Percentiles rank a stretch among this genome's conserved stretches.
Evolutionary conservation across 306 rosid species (phyloP).

Genomic region (Sicyos edulis): DNA sequence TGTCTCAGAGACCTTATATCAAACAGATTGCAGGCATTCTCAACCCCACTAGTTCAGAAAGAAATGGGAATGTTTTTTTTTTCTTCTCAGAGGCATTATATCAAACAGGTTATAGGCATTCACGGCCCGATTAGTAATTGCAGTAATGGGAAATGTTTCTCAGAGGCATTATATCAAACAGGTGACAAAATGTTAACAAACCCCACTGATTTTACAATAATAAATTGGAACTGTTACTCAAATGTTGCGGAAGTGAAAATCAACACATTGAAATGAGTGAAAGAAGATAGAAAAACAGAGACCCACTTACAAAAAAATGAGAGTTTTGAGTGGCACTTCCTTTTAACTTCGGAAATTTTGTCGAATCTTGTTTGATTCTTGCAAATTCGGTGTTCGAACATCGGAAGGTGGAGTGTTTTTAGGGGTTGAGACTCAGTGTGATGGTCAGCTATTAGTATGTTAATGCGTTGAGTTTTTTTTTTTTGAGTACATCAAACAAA

Average conservation of each 20-base stretch:
- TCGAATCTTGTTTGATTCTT: neutral
- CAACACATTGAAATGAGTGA: neutral
- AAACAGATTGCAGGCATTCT: neutral
- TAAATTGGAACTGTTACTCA: neutral
- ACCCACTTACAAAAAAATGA: conserved; percentile 19
- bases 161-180: neutral
- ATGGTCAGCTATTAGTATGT: no score
- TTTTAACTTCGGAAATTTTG: neutral
- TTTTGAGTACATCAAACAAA: no score
- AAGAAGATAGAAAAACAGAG: neutral
- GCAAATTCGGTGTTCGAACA: no score
- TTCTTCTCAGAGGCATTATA: neutral
- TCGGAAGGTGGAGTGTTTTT: no score
- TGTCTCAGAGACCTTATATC: neutral
- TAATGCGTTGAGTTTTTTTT: no score
- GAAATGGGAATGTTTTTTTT: no score
- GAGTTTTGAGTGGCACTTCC: neutral
- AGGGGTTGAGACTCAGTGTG: no score
- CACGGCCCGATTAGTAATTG: neutral
- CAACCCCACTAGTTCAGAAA: neutral
- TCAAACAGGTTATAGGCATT: neutral
- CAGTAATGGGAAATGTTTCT: neutral
- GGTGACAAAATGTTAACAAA: neutral
- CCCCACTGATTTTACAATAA: neutral
- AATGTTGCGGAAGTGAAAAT: conserved; percentile 1